These are phyloP conservation scores for Vanrija humicola DNA, from an alignment of 1,284 basidiomycete species.

Conservation along the genomic window DNA sequence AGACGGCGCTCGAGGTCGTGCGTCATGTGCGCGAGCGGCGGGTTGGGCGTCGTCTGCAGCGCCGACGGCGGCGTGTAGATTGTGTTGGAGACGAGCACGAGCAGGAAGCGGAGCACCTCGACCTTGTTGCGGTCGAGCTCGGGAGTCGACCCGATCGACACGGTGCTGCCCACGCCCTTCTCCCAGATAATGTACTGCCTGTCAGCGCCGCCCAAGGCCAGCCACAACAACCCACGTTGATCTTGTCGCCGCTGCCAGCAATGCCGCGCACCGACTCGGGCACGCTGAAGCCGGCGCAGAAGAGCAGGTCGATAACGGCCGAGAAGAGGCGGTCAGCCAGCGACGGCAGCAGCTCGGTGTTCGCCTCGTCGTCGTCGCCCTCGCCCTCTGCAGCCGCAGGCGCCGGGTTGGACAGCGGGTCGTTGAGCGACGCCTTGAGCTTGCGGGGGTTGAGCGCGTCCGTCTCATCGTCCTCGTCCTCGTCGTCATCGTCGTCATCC, in stretches of 20 bases:
- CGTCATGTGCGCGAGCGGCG: conserved; percentile 70
- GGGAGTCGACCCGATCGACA: conserved; percentile 63
- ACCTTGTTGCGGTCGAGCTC: conserved; percentile 74
- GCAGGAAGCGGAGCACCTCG: conserved; percentile 78
- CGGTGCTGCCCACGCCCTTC: conserved; percentile 79
- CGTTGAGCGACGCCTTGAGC: conserved; percentile 11
- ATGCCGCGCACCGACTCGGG: conserved; percentile 66
- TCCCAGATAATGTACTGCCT: conserved; percentile 63
- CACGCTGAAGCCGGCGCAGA: conserved; percentile 86
- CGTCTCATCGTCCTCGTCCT: conserved; percentile 3
- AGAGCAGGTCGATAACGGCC: conserved; percentile 74
- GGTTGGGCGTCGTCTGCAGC: conserved; percentile 65
- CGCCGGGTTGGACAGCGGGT: conserved; percentile 30
- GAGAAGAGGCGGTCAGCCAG: conserved; percentile 73
- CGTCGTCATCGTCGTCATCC: conserved; percentile 51
- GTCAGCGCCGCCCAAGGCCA: conserved; percentile 32
- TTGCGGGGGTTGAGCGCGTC: conserved; percentile 3
- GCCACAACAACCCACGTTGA: conserved; percentile 56
- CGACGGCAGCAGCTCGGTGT: conserved; percentile 57
- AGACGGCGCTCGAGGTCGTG: conserved; percentile 72
- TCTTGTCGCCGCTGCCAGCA: conserved; percentile 65
- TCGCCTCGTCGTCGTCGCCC: conserved; percentile 40
- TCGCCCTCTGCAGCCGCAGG: conserved; percentile 5
- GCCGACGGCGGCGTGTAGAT: conserved; percentile 72
- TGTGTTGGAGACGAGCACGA: conserved; percentile 78